Percentiles rank a stretch among this genome's conserved stretches.
Evolutionary conservation across 179 eudicot genomes (phyloP).

Genomic region (Vitellaria paradoxa): DNA sequence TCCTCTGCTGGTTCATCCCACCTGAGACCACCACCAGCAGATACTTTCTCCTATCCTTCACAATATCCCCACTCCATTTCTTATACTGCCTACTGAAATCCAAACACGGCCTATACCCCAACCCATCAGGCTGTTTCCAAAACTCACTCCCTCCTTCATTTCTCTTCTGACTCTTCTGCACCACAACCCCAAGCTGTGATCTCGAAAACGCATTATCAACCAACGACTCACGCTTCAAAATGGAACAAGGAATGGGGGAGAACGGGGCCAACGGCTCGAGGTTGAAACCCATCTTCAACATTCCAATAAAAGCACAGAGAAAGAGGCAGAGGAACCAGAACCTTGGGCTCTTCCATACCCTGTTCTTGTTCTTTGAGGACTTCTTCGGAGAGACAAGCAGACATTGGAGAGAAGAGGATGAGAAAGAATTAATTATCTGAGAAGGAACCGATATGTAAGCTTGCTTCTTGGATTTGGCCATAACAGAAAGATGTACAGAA

Average conservation of each 20-base stretch:
- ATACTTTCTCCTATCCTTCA: slow-evolving; percentile 53
- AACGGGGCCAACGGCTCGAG: slow-evolving; percentile 43
- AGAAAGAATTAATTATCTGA: slow-evolving; percentile 59
- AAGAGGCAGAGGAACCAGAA: slow-evolving; percentile 46
- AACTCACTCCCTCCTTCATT: slow-evolving; percentile 31
- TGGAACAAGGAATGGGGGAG: slow-evolving; percentile 43
- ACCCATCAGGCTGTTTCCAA: slow-evolving; percentile 81
- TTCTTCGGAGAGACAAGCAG: slow-evolving; percentile 51
- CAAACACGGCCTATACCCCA: slow-evolving; percentile 74
- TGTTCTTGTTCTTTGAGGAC: slow-evolving; percentile 25
- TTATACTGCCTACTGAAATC: slow-evolving; percentile 52
- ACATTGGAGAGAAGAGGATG: slow-evolving; percentile 60
- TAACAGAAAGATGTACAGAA: slow-evolving; percentile 5
- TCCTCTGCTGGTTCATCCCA: slow-evolving; percentile 95
- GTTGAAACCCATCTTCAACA: slow-evolving; percentile 39
- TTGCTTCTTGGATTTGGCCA: slow-evolving; percentile 64
- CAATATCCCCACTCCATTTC: slow-evolving; percentile 22
- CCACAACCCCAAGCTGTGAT: slow-evolving; percentile 11
- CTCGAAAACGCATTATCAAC: slow-evolving; percentile 20
- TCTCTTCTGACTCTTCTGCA: not conserved
- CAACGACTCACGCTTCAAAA: slow-evolving; percentile 18
- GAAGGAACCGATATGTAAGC: slow-evolving; percentile 81
- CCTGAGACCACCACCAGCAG: slow-evolving; percentile 88
- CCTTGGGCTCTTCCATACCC: slow-evolving; percentile 30
- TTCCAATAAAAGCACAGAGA: slow-evolving; percentile 43